A percentile compares a stretch with the other conserved stretches of the same genome.
These are phyloP conservation scores for Lunularia cruciata DNA, from an alignment of 225 moss, liverwort and hornwort genomes.

Conservation along the genomic window DNA sequence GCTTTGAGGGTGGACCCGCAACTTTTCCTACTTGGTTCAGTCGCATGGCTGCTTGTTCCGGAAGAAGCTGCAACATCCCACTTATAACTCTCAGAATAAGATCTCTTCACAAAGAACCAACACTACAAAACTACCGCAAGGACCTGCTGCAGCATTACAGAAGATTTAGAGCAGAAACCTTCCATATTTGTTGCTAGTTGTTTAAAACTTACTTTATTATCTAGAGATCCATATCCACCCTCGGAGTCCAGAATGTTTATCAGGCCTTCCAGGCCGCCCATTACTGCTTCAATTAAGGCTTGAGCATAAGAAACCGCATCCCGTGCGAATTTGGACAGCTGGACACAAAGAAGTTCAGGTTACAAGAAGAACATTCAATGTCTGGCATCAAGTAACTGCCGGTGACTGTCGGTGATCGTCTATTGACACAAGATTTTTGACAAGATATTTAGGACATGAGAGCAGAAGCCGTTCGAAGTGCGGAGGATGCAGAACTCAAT, in stretches of 20 bases:
- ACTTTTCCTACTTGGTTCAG: constrained; percentile 73
- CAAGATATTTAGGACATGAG: no score
- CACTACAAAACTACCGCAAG: not conserved
- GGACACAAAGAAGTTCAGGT: constrained; percentile 1
- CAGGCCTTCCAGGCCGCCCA: constrained; percentile 97
- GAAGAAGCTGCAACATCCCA: constrained; percentile 65
- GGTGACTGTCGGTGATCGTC: no score
- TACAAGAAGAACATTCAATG: not conserved
- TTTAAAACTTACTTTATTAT: constrained; percentile 62
- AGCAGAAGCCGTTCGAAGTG: no score
- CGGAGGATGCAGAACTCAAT: no score
- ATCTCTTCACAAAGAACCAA: not conserved
- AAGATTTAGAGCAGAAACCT: not conserved
- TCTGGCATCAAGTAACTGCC: no score
- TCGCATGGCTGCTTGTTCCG: constrained; percentile 86
- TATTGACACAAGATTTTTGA: no score
- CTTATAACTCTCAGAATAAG: constrained; percentile 11
- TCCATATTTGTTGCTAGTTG: not conserved
- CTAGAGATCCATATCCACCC: constrained; percentile 96
- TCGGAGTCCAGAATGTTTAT: constrained; percentile 96
- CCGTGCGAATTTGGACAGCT: constrained; percentile 76
- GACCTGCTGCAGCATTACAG: not conserved
- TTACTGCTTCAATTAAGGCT: constrained; percentile 86
- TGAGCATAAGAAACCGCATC: constrained; percentile 89
- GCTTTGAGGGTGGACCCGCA: constrained; percentile 51